Percentiles rank a stretch among this genome's conserved stretches.
phyloP scores from a whole-genome alignment of 1,284 basidiomycete genomes.

The Vanrija sp. region DNA sequence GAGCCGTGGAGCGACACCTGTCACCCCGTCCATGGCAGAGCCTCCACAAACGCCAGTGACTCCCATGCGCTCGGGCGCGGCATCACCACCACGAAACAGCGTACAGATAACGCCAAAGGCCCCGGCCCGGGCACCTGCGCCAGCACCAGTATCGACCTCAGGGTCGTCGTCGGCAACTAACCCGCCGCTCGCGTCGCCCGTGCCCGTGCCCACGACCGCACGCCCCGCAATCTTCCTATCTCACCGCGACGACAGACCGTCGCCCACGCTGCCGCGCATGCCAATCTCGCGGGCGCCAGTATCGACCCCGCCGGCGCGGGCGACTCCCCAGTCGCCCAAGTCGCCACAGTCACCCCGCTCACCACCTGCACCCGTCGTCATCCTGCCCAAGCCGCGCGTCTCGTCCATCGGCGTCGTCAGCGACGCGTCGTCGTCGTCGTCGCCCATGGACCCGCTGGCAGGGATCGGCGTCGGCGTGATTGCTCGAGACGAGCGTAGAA shows the following conservation, averaged over 20 bases:
- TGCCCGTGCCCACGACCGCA: too few relatives aligned
- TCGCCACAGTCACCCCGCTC: not conserved
- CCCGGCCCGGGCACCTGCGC: too few relatives aligned
- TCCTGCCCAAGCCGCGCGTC: not conserved
- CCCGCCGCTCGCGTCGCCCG: too few relatives aligned
- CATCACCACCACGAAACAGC: too few relatives aligned
- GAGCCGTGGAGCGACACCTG: conserved; percentile 17
- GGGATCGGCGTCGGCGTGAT: conserved; percentile 8
- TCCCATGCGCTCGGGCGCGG: too few relatives aligned
- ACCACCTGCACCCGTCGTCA: not conserved
- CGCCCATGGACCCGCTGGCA: conserved; percentile 11
- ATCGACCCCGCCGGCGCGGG: too few relatives aligned
- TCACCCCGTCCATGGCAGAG: not conserved
- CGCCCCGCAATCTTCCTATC: too few relatives aligned
- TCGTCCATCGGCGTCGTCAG: not conserved
- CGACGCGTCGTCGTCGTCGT: not conserved
- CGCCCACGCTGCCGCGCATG: conserved; percentile 12
- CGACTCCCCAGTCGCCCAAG: not conserved
- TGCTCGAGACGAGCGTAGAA: not conserved
- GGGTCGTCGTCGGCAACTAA: too few relatives aligned
- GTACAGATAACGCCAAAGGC: too few relatives aligned
- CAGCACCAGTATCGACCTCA: too few relatives aligned
- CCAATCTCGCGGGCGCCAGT: not conserved
- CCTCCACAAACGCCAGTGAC: not conserved
- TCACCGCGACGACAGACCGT: conserved; percentile 11